phyloP scores from a whole-genome alignment of 1,284 basidiomycete species.

The Malassezia slooffiae region DNA sequence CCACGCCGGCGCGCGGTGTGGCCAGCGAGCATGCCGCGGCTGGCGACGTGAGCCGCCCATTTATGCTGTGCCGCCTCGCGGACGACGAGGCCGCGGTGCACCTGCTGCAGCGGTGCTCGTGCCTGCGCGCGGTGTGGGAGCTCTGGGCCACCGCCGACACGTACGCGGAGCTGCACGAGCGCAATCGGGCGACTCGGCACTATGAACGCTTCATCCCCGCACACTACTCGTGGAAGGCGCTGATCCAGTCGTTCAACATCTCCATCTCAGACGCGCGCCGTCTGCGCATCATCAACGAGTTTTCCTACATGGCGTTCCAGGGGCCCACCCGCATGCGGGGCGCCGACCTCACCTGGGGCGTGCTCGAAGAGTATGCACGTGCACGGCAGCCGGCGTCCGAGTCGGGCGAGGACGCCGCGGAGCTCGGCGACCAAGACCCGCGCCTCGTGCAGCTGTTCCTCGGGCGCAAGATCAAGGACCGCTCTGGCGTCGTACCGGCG shows the following conservation, averaged over 20 bases:
- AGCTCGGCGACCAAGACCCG: conserved; percentile 26
- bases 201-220: conserved; percentile 17
- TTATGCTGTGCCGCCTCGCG: conserved; percentile 28
- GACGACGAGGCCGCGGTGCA: conserved; percentile 56
- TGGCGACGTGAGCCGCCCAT: conserved; percentile 26
- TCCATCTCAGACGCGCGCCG: conserved; percentile 23
- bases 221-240: conserved; percentile 29
- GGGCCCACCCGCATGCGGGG: conserved; percentile 73
- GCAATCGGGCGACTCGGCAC: conserved; percentile 17
- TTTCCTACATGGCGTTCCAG: conserved; percentile 70
- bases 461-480: conserved; percentile 20
- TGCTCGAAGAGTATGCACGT: conserved; percentile 75
- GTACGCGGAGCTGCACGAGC: conserved; percentile 33
- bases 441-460: conserved; percentile 32
- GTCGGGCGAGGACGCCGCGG: conserved; percentile 11
- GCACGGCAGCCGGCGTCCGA: conserved; percentile 9
- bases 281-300: conserved; percentile 60
- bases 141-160: conserved; percentile 39
- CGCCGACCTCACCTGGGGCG: conserved; percentile 66
- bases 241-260: conserved; percentile 32
- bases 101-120: conserved; percentile 67
- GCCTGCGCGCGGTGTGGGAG: conserved; percentile 60
- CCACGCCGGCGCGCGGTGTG: conserved; percentile 16
- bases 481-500: conserved; percentile 13
- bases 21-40: too few species aligned